A percentile compares a stretch with the other conserved stretches of the same genome.
phyloP scores from a whole-genome alignment of 2,329 filamentous ascomycete genomes.

The Arthrobotrys pseudoclavata region DNA sequence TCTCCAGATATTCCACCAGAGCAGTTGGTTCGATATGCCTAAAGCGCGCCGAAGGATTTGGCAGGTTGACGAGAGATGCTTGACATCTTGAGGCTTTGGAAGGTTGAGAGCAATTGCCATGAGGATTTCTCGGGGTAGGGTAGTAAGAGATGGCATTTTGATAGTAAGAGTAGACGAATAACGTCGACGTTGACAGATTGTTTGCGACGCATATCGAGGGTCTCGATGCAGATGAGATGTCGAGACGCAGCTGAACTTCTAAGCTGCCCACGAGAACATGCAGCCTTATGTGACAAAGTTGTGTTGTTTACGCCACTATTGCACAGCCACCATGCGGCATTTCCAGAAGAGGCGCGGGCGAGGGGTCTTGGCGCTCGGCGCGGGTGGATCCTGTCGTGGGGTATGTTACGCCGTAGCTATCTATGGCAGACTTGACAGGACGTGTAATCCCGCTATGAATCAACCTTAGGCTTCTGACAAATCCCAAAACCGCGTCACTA shows the following conservation, averaged over 20 bases:
- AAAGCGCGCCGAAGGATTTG: not conserved
- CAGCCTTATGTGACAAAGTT: not conserved
- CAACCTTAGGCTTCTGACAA: slow-evolving; percentile 28
- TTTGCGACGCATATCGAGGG: too few relatives aligned
- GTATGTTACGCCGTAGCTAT: not conserved
- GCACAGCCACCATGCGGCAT: slow-evolving; percentile 4
- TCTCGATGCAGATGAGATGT: too few relatives aligned
- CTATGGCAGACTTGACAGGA: too few relatives aligned
- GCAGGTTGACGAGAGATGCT: slow-evolving; percentile 6
- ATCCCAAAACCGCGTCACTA: slow-evolving; percentile 29
- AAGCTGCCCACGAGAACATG: too few relatives aligned
- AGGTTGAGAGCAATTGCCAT: slow-evolving; percentile 15
- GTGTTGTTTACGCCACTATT: not conserved
- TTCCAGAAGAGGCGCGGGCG: slow-evolving; percentile 19
- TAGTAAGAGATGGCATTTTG: not conserved
- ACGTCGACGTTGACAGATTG: too few relatives aligned
- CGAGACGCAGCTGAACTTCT: too few relatives aligned
- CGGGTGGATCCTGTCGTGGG: slow-evolving; percentile 47
- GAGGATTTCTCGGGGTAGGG: slow-evolving; percentile 9
- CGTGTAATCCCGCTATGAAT: slow-evolving; percentile 37
- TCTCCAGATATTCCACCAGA: slow-evolving; percentile 28
- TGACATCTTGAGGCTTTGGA: slow-evolving; percentile 11
- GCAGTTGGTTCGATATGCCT: slow-evolving; percentile 5
- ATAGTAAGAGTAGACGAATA: too few relatives aligned
- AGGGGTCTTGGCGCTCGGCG: not conserved